A percentile compares a stretch with the other conserved stretches of the same genome.
phyloP scores from a whole-genome alignment of 805 yeast genomes.

The Pichia kluyveri region DNA sequence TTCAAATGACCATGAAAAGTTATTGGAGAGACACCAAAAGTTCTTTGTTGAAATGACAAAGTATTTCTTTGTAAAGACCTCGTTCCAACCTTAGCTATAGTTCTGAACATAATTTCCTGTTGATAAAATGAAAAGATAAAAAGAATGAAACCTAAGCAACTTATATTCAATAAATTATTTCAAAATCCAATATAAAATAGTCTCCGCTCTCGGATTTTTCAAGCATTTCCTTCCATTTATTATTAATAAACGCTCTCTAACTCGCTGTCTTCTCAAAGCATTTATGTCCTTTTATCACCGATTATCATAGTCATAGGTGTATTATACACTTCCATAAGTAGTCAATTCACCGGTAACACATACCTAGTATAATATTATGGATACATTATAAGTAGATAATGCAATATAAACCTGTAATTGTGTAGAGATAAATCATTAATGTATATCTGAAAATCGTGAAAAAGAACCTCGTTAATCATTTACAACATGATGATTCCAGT shows the following conservation, averaged over 20 bases:
- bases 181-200: too few species aligned
- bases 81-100: neutral
- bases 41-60: neutral
- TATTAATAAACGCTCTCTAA: neutral
- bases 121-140: neutral
- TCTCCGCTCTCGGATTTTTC: neutral
- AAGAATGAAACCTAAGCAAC: neutral
- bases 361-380: too few species aligned
- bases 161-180: neutral
- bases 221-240: neutral
- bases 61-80: conserved; percentile 1
- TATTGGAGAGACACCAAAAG: neutral
- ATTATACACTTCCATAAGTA: too few species aligned
- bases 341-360: too few species aligned
- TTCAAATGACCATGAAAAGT: conserved; percentile 74
- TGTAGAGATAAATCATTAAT: too few species aligned
- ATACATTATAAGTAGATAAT: too few species aligned
- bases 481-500: too few species aligned
- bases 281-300: too few species aligned
- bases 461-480: too few species aligned
- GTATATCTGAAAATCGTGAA: too few species aligned
- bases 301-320: too few species aligned
- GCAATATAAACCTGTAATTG: too few species aligned
- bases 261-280: neutral
- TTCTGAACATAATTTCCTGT: neutral